Conservation (phyloP, 306 rosid species). For the Castanea mollissima region DNA sequence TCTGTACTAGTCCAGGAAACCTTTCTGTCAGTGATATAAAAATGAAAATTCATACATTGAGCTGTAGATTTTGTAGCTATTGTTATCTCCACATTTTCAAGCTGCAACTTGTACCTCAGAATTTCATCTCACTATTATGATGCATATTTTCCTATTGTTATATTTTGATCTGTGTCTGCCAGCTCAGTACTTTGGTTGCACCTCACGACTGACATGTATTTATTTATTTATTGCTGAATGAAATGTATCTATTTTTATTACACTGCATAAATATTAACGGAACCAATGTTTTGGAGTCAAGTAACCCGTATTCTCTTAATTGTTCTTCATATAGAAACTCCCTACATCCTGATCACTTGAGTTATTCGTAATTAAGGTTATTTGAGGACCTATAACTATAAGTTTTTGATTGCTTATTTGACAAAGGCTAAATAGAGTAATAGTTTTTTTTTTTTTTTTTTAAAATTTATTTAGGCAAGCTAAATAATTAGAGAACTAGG, state of each 20-base stretch:
- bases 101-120: not conserved
- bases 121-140: not conserved
- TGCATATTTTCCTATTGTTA: not conserved
- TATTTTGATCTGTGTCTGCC: not conserved
- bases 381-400: not conserved
- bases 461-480: not conserved
- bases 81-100: not conserved
- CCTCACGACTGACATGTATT: not conserved
- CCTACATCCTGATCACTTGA: not conserved
- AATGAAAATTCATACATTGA: not conserved
- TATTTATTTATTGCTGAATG: not conserved
- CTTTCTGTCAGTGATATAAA: not conserved
- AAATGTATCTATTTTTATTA: no score
- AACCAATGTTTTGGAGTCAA: not conserved
- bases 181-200: not conserved
- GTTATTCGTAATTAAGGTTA: not conserved
- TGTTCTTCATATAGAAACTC: not conserved
- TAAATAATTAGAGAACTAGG: constrained; percentile 3
- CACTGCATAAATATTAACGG: not conserved
- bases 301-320: not conserved
- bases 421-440: not conserved
- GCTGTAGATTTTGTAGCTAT: not conserved
- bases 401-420: not conserved
- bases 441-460: not conserved
- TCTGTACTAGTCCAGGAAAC: not conserved